Percentiles rank a stretch among this genome's conserved stretches.
These are phyloP conservation scores for Zea luxurians DNA, from an alignment of 176 grass and related monocot genomes.

Conservation along the genomic window DNA sequence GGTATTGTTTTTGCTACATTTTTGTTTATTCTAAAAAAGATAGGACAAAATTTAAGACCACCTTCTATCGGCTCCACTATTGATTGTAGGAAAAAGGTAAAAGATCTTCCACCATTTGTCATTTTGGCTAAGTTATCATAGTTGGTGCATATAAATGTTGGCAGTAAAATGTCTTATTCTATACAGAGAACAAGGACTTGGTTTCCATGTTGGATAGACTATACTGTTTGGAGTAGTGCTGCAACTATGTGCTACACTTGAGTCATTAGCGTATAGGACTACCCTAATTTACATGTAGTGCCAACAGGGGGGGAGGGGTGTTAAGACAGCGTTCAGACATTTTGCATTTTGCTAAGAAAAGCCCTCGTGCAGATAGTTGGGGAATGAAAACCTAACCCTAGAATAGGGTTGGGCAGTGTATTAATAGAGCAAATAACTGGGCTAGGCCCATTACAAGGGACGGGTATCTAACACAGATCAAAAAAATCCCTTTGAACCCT, in stretches of 20 bases:
- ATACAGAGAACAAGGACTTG: constrained; percentile 7
- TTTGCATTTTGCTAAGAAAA: neutral
- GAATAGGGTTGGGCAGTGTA: too few species aligned
- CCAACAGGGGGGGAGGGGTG: too few species aligned
- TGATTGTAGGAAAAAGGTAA: constrained; percentile 3
- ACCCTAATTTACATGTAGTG: neutral
- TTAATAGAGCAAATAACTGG: too few species aligned
- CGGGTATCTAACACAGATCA: too few species aligned
- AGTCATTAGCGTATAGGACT: neutral
- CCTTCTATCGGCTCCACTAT: constrained; percentile 2
- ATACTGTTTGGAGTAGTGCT: constrained; percentile 8
- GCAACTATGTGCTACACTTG: constrained; percentile 3
- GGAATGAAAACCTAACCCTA: too few species aligned
- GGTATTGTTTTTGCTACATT: constrained; percentile 53
- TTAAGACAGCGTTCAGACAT: neutral
- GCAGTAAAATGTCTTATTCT: constrained; percentile 12
- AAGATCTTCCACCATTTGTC: constrained; percentile 29
- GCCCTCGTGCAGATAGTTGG: too few species aligned
- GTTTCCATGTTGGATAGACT: constrained; percentile 24
- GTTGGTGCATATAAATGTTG: constrained; percentile 5
- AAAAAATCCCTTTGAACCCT: too few species aligned
- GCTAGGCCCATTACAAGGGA: too few species aligned
- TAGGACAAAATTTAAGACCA: neutral
- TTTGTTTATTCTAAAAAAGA: constrained; percentile 14
- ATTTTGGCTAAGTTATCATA: constrained; percentile 21